phyloP scores from a whole-genome alignment of 441 rosid species.

The Gossypium lobatum region DNA sequence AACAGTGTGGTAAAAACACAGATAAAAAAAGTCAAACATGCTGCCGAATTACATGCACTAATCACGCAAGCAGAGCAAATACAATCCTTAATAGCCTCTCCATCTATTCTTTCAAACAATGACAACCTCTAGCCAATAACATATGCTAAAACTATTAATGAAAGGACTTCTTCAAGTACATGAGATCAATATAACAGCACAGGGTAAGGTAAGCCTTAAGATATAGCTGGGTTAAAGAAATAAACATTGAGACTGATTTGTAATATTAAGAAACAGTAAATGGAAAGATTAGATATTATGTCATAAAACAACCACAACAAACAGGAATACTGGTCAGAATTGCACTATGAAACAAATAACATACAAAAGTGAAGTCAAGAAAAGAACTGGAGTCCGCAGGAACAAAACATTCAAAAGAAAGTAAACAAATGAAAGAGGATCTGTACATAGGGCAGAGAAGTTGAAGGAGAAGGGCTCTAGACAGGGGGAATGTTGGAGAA shows the following conservation, averaged over 20 bases:
- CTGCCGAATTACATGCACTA: neutral
- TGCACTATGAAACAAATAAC: neutral
- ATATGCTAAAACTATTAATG: neutral
- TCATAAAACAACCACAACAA: neutral
- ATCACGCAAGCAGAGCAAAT: neutral
- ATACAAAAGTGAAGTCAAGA: neutral
- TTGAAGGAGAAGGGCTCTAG: slow-evolving; percentile 19
- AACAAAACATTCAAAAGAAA: neutral
- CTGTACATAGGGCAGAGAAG: slow-evolving; percentile 18
- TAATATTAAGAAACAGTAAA: neutral
- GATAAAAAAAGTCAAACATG: neutral
- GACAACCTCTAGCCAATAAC: neutral
- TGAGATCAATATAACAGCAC: neutral
- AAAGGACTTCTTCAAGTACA: neutral
- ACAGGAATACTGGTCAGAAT: neutral
- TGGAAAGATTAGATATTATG: neutral
- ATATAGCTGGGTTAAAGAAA: neutral
- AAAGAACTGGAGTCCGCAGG: neutral
- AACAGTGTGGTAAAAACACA: neutral
- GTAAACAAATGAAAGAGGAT: slow-evolving; percentile 9
- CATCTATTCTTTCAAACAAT: neutral
- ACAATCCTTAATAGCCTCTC: neutral
- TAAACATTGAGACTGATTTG: neutral
- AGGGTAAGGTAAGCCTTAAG: neutral
- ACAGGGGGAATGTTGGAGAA: slow-evolving; percentile 85